Conservation (phyloP, 1,139 yeast species). For the Diutina catenulata region DNA sequence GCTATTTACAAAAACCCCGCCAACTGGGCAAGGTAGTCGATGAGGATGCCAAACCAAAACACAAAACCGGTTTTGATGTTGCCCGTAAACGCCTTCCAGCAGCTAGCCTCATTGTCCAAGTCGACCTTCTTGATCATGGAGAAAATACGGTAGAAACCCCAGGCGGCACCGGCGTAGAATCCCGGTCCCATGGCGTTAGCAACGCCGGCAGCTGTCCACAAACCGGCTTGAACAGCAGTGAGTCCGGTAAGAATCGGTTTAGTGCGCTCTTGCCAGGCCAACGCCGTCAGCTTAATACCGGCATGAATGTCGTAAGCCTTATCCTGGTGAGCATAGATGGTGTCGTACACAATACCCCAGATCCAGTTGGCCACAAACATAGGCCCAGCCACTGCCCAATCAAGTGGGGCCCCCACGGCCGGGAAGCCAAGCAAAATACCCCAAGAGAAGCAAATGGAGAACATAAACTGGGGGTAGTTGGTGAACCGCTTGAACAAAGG, state of each 20-base stretch:
- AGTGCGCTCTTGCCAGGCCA: slow-evolving; percentile 79
- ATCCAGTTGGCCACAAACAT: slow-evolving; percentile 65
- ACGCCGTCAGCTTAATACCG: slow-evolving; percentile 90
- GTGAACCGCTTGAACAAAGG: slow-evolving; percentile 92
- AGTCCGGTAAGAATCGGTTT: slow-evolving; percentile 56
- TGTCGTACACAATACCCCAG: slow-evolving; percentile 95
- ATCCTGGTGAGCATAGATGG: slow-evolving; percentile 96
- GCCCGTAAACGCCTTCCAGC: slow-evolving; percentile 71
- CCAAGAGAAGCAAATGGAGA: slow-evolving; percentile 87
- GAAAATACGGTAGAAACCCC: slow-evolving; percentile 59
- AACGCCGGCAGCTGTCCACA: slow-evolving; percentile 62
- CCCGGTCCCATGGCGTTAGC: slow-evolving; percentile 83
- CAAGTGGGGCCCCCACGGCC: slow-evolving; percentile 77
- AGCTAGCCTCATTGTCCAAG: slow-evolving; percentile 64
- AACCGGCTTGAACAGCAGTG: slow-evolving; percentile 54
- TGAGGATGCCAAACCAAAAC: slow-evolving; percentile 62
- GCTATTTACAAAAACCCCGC: slow-evolving; percentile 25
- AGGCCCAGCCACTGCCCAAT: slow-evolving; percentile 64
- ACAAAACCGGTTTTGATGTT: slow-evolving; percentile 76
- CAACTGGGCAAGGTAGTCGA: slow-evolving; percentile 54
- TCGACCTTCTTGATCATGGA: slow-evolving; percentile 61
- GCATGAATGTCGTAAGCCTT: slow-evolving; percentile 77
- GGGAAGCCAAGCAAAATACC: slow-evolving; percentile 92
- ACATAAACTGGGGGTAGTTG: slow-evolving; percentile 81
- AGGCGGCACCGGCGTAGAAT: slow-evolving; percentile 51